Evolutionary conservation across 306 rosid genomes (phyloP).

Genomic region (Leucaena leucocephala): DNA sequence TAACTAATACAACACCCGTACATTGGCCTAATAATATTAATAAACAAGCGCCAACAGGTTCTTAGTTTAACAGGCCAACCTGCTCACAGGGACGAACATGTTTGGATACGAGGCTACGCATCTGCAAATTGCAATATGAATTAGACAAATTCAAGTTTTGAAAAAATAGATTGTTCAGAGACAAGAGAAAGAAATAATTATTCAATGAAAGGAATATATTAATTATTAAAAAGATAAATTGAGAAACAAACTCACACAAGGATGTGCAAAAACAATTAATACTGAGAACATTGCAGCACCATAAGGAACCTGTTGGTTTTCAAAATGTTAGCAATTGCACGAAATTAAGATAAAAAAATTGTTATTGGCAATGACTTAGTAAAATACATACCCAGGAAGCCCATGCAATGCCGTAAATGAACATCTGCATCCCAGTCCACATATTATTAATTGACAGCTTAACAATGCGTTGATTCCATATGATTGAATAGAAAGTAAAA

Average conservation of each 20-base stretch:
- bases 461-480: not conserved
- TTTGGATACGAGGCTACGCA: conserved; percentile 94
- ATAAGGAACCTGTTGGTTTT: conserved; percentile 72
- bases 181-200: not conserved
- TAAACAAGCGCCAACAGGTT: not conserved
- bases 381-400: conserved; percentile 70
- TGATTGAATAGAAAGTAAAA: not conserved
- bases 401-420: conserved; percentile 85
- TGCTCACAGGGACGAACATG: conserved; percentile 85
- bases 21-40: conserved; percentile 10
- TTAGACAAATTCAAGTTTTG: conserved; percentile 10
- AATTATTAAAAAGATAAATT: not conserved
- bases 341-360: not conserved
- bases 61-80: conserved; percentile 47
- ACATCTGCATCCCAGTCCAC: conserved; percentile 70
- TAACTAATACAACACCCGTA: not conserved
- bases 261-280: conserved; percentile 72
- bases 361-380: conserved; percentile 31
- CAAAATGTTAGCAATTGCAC: conserved; percentile 23
- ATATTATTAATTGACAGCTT: conserved; percentile 21
- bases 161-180: conserved; percentile 4
- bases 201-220: conserved; percentile 11
- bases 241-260: conserved; percentile 74
- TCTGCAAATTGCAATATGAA: conserved; percentile 48
- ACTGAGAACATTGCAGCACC: conserved; percentile 82